Evolutionary conservation across 116 monocot species (phyloP), one percentile per base, ranked within the genome.

Genomic region (Trichopus zeylanicus): DNA sequence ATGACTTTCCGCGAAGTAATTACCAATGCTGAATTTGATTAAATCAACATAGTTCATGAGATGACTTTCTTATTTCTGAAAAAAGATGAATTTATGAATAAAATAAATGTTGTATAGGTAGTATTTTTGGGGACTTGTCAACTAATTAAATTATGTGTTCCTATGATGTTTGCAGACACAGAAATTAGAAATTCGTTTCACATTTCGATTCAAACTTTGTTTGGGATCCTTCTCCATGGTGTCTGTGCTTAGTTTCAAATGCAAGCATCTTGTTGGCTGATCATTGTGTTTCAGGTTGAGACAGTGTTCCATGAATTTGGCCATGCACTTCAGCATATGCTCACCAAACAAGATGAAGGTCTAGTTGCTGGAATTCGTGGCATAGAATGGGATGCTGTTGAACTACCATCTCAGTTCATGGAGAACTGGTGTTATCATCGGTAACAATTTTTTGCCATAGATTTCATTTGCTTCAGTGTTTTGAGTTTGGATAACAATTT

Each of bases 301-400:
- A 95, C 95, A 37, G 90, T 95, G 24, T 95, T 95, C 67, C 95
- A 95, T 79, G 95, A 95, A 67, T 95, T 95, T 71, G 95, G 95
- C 20, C 95, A 95, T 67, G 95, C 95, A 42, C 87, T 95, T 69
- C 95, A 95, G 62, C 95, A 95, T 71, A 95, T 95, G 95, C 87
- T 95, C 34, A 95, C 95, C 8, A 90, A 83, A 63, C 95, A 95
- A 77, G 90, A 95, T 75, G 95, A 95, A 65, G 83, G 90, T 19
- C 66, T 95, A 55, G 90, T 95, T 27, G 81, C 95, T 61, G 95
- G 95, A 53, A 95, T 95, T 75, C 83, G 90, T 6, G 90, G 90
- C 24, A 79, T 95, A 51, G 95, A 95, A 68, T 90, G 95, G 95
- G 95, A 95, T 90, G 95, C 95, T 55, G 90, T 95, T 60, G 90